Evolutionary conservation across 2,329 filamentous ascomycete species (phyloP), one percentile per base, ranked within the genome.

Genomic region (Trichothecium roseum): DNA sequence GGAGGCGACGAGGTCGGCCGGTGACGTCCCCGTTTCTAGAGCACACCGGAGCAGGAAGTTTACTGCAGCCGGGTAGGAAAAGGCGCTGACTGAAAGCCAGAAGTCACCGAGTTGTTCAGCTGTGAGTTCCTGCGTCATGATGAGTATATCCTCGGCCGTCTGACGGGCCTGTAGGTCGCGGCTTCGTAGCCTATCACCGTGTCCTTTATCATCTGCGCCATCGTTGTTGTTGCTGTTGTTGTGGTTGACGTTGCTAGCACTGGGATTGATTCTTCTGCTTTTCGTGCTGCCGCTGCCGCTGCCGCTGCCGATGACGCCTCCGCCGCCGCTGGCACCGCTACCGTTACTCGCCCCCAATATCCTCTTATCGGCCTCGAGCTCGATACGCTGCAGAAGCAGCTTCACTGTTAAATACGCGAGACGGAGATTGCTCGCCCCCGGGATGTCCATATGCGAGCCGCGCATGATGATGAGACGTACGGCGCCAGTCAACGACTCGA

Each of bases 31-130:
- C 3, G 59, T 58, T 37, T 68, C 60, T 3, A 72, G 47, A 0
- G 63, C 66, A 37, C 62, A 66, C 3, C 69, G 57, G 8, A 73
- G 48, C 18, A 72, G 47, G 28, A 72, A 70, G 28, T 63, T 69
- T 12, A 64, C 60, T 0, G 69, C 65, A 2, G 64, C 62, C 0
- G 66, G 59, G n/a, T 69, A 59, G 1, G 60, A 54, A 37, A 69
- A 72, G 1, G 66, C 59, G 27, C 57, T 56, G 3, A 64, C 54
- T 0, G 69, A 59, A 2, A 71, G 51, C 67, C 68, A 73, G 38
- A 69, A 72, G 32, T 64, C 69, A 3, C 54, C 51, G 0, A 70
- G 50, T 13, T 69, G 63, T 2, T 52, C 36, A 4, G 56, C 53
- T 4, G 56, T 49, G 0, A 73, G 46, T 31, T 69, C 66, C 30